Percentiles rank a stretch among this genome's conserved stretches.
Conservation (phyloP, 164 flowering plant genomes). For the Magnolia officinalis region DNA sequence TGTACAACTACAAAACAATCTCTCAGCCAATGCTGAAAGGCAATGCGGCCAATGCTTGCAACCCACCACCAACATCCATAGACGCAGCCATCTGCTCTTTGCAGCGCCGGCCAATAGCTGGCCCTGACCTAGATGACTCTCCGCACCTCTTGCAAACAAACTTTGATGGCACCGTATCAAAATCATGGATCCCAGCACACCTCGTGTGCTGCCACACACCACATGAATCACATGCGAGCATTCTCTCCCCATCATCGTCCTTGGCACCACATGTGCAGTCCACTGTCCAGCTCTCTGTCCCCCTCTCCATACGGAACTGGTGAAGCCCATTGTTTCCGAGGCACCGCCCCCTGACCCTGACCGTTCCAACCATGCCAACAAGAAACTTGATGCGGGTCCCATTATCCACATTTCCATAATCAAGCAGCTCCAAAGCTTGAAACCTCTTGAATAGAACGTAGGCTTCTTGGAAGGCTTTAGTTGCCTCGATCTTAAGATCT, state of each 20-base stretch:
- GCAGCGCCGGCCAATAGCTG: not conserved
- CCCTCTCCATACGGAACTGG: slow-evolving; percentile 67
- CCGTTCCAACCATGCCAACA: slow-evolving; percentile 29
- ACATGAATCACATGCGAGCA: slow-evolving; percentile 79
- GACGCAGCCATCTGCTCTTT: not conserved
- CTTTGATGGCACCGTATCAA: slow-evolving; percentile 48
- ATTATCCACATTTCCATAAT: slow-evolving; percentile 40
- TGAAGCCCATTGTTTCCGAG: slow-evolving; percentile 30
- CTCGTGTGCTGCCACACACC: slow-evolving; percentile 85
- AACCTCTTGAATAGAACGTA: slow-evolving; percentile 58
- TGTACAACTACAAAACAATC: not conserved
- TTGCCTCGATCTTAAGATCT: slow-evolving; percentile 55
- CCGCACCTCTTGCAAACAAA: slow-evolving; percentile 51
- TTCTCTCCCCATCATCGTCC: slow-evolving; percentile 92
- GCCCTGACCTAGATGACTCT: not conserved
- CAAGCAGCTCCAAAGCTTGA: slow-evolving; percentile 50
- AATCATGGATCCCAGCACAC: slow-evolving; percentile 59
- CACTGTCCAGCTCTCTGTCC: slow-evolving; percentile 69
- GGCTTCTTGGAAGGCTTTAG: slow-evolving; percentile 58
- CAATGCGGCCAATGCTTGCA: not conserved
- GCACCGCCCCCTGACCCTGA: slow-evolving; percentile 45
- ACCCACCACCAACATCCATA: not conserved
- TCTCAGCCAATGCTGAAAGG: slow-evolving; percentile 6
- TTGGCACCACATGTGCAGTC: slow-evolving; percentile 75
- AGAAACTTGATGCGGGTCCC: slow-evolving; percentile 36